A percentile compares a stretch with the other conserved stretches of the same genome.
These are phyloP conservation scores for Ceratocystis destructans DNA, from an alignment of 2,329 filamentous ascomycete genomes.

Conservation along the genomic window DNA sequence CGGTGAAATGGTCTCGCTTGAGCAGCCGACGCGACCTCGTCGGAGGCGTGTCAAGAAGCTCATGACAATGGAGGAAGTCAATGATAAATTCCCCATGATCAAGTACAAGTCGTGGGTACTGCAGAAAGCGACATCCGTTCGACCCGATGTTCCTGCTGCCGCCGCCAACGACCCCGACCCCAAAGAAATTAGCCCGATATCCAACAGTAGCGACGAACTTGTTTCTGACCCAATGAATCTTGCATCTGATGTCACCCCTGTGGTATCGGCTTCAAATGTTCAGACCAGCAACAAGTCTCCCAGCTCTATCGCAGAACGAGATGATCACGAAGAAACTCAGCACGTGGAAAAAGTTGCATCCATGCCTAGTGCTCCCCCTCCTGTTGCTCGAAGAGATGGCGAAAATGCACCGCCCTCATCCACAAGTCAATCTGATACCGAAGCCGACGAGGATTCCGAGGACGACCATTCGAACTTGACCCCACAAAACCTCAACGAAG, in stretches of 20 bases:
- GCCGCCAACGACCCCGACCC: background rate
- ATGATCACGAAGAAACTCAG: constrained; percentile 22
- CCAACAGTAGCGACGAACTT: background rate
- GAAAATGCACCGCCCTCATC: background rate
- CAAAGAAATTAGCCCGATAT: background rate
- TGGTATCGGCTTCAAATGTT: background rate
- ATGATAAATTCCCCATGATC: constrained; percentile 85
- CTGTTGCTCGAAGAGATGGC: constrained; percentile 10
- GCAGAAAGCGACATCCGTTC: constrained; percentile 26
- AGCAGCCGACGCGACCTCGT: constrained; percentile 69
- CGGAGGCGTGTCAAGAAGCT: constrained; percentile 91
- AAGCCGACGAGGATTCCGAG: constrained; percentile 52
- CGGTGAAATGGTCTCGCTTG: constrained; percentile 76
- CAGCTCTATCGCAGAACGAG: constrained; percentile 17
- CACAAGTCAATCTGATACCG: constrained; percentile 25
- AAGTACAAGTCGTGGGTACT: constrained; percentile 94
- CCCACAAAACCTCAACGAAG: constrained; percentile 54
- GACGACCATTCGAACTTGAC: constrained; percentile 77
- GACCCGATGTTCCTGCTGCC: background rate
- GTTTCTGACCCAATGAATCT: background rate
- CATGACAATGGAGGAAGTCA: constrained; percentile 98
- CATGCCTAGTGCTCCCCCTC: constrained; percentile 8
- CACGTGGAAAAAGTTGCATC: constrained; percentile 15
- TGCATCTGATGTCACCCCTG: background rate
- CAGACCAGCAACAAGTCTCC: background rate